phyloP scores from a whole-genome alignment of 768 basidiomycete genomes.

The Hygrophorus pudorinus region DNA sequence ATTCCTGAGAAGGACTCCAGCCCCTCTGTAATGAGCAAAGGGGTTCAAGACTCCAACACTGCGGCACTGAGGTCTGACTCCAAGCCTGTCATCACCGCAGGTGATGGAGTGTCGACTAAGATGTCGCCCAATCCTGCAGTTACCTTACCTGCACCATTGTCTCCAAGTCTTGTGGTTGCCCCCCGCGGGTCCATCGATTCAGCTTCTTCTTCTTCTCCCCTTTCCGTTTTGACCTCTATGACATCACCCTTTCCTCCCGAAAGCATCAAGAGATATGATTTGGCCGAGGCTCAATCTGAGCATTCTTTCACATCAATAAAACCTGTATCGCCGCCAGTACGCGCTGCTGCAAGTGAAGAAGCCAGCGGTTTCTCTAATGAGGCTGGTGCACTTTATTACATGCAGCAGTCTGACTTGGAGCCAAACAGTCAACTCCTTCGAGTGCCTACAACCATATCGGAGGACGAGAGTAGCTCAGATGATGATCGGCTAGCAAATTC shows the following conservation, averaged over 20 bases:
- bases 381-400: slow-evolving; percentile 59
- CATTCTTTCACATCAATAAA: slow-evolving; percentile 9
- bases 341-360: slow-evolving; percentile 13
- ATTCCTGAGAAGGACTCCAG: too few species aligned
- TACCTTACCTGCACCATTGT: too few species aligned
- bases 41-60: too few species aligned
- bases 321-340: slow-evolving; percentile 4
- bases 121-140: too few species aligned
- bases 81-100: too few species aligned
- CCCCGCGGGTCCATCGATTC: not conserved
- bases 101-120: too few species aligned
- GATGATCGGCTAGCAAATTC: not conserved
- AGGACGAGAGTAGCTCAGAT: slow-evolving; percentile 30
- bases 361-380: slow-evolving; percentile 36
- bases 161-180: not conserved
- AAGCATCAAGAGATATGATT: not conserved
- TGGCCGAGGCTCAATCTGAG: not conserved
- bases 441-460: slow-evolving; percentile 35
- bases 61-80: too few species aligned
- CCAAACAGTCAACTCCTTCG: slow-evolving; percentile 19
- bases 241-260: slow-evolving; percentile 1
- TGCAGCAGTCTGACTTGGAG: slow-evolving; percentile 40
- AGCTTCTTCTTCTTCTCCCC: slow-evolving; percentile 25
- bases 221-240: slow-evolving; percentile 17
- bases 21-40: too few species aligned